Conservation (phyloP, 108 stramenopile genomes). For the Nitzschia inconspicua region DNA sequence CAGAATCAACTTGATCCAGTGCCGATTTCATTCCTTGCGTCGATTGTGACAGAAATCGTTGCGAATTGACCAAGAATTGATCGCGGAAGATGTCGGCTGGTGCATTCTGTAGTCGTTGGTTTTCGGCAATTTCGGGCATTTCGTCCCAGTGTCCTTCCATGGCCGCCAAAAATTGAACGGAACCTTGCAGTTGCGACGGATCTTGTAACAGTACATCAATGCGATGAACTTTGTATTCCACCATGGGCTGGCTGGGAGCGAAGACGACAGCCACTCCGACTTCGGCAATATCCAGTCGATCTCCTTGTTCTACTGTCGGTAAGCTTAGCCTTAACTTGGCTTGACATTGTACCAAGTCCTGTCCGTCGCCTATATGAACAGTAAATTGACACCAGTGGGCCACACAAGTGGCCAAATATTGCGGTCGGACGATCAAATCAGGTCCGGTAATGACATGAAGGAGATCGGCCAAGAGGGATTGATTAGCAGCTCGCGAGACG, state of each 20-base stretch:
- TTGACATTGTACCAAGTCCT: constrained; percentile 25
- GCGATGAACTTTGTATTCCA: constrained; percentile 20
- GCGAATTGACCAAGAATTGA: constrained; percentile 45
- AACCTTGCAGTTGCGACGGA: constrained; percentile 12
- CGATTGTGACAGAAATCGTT: constrained; percentile 17
- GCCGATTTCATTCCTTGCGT: constrained; percentile 43
- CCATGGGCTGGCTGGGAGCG: constrained; percentile 44
- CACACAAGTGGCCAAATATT: constrained; percentile 54
- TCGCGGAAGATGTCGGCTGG: constrained; percentile 49
- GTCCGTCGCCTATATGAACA: constrained; percentile 32
- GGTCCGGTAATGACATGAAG: constrained; percentile 60
- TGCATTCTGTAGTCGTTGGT: constrained; percentile 4
- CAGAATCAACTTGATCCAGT: constrained; percentile 39
- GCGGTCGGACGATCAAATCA: constrained; percentile 39
- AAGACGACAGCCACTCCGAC: constrained; percentile 50
- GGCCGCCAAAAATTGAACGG: constrained; percentile 21
- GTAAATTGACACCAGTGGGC: constrained; percentile 47
- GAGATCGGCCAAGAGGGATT: constrained; percentile 77
- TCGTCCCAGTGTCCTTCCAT: constrained; percentile 17
- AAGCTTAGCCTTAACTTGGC: constrained; percentile 28
- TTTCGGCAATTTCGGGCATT: constrained; percentile 7
- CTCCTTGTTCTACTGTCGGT: constrained; percentile 27
- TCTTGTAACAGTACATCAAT: constrained; percentile 19
- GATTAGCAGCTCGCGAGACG: constrained; percentile 66
- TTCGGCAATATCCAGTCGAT: constrained; percentile 44